Base-by-base conservation (phyloP, 306 rosid genomes). In the Begonia fuchsioides region DNA sequence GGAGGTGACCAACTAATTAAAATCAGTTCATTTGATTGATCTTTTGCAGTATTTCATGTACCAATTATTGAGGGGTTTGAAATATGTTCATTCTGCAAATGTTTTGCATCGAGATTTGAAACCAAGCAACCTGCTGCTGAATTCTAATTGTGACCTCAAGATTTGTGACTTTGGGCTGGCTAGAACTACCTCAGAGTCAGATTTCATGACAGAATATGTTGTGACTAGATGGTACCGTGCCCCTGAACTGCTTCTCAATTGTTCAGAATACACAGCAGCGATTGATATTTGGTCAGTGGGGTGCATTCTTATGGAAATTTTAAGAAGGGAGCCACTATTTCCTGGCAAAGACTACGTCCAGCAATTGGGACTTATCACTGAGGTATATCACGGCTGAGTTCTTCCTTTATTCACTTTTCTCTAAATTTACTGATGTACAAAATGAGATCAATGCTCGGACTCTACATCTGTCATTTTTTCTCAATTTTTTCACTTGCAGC, bases 121-220 rank as follows among this genome's bases (percentile, higher is more conserved):
- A 55, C 87, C 83, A 13, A 75, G 87, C 59, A 79, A 79, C 60
- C 68, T 79, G 51, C 82, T 79, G 56, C 80, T 79, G 38, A 69
- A 76, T 65, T 67, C 78, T 16, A 72, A 67, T 50, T 76, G 87
- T 53, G 87, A 79, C 67, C 80, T 79, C 52, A 79, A 79, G 70
- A 79, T 79, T 47, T 79, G 87, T 62, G 87, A 79, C 71, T 79
- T 79, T 76, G 87, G 87, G 57, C 79, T 79, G n/a, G 87, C 87
- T 13, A 76, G 87, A 61, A 79, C 80, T 41, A 79, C 87, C 46
- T 75, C 87, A 11, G 87, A 79, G 71, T 72, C 83, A 3, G 87
- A 79, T 71, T 76, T 79, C 65, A 72, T 79, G 87, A 79, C 87
- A 15, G 83, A 79, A 56, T 79, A 76, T 55, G 87, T 79, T 50